These are phyloP conservation scores for Alternaria ventricosa DNA, from an alignment of 2,329 filamentous ascomycete genomes.

Conservation along the genomic window DNA sequence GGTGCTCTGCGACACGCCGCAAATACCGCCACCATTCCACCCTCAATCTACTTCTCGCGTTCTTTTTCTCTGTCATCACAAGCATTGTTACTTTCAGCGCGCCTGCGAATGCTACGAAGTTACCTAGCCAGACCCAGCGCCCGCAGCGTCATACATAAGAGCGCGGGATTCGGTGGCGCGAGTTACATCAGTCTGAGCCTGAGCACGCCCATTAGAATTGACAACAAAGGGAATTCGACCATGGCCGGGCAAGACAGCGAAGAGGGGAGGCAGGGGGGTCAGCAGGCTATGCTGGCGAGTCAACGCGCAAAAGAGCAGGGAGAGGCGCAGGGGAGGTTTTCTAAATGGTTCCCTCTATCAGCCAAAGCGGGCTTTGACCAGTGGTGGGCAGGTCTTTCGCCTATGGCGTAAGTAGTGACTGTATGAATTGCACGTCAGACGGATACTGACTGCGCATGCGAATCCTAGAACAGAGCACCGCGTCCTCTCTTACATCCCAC, in stretches of 20 bases:
- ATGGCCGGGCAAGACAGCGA: slow-evolving; percentile 38
- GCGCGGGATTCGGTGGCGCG: slow-evolving; percentile 40
- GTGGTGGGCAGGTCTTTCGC: slow-evolving; percentile 85
- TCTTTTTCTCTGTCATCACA: neutral
- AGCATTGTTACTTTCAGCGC: slow-evolving; percentile 13
- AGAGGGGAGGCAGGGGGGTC: slow-evolving; percentile 37
- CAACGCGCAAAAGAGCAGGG: slow-evolving; percentile 53
- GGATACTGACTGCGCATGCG: neutral
- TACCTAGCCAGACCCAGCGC: slow-evolving; percentile 32
- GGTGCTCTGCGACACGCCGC: slow-evolving; percentile 16
- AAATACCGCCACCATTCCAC: slow-evolving; percentile 27
- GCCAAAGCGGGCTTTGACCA: slow-evolving; percentile 81
- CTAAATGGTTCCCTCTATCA: slow-evolving; percentile 77
- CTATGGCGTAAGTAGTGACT: slow-evolving; percentile 58
- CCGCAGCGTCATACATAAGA: slow-evolving; percentile 30
- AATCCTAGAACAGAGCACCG: slow-evolving; percentile 74
- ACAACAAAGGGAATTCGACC: slow-evolving; percentile 30
- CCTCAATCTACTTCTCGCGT: neutral
- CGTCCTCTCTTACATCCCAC: slow-evolving; percentile 85
- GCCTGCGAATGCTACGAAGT: slow-evolving; percentile 46
- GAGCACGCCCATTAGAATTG: slow-evolving; percentile 37
- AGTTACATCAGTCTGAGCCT: slow-evolving; percentile 39
- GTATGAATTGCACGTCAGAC: neutral
- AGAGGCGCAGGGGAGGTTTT: slow-evolving; percentile 39
- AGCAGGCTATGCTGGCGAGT: slow-evolving; percentile 58